These are phyloP conservation scores for Globisporangium nunn DNA, from an alignment of 352 stramenopile species.

Conservation along the genomic window DNA sequence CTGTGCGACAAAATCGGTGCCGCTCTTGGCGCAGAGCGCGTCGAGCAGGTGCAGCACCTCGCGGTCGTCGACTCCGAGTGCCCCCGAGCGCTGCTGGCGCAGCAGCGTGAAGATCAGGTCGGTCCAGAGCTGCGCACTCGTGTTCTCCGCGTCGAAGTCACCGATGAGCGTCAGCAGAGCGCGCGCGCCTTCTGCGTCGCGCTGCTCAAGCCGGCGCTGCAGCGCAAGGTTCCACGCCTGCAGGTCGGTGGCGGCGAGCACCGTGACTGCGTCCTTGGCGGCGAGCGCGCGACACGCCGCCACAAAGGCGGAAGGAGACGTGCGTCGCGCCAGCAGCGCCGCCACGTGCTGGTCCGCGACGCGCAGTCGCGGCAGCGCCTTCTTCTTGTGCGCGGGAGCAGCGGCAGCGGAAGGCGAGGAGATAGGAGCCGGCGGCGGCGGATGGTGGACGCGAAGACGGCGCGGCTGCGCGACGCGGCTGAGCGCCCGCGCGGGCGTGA, in stretches of 20 bases:
- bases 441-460: not conserved
- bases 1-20: slow-evolving; percentile 32
- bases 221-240: slow-evolving; percentile 56
- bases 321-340: slow-evolving; percentile 28
- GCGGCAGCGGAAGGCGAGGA: not conserved
- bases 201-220: slow-evolving; percentile 33
- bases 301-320: slow-evolving; percentile 24
- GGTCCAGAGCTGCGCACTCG: slow-evolving; percentile 51
- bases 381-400: slow-evolving; percentile 6
- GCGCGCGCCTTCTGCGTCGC: slow-evolving; percentile 37
- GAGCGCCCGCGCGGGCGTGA: not conserved
- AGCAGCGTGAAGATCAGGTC: slow-evolving; percentile 72
- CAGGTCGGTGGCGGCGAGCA: slow-evolving; percentile 42
- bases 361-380: slow-evolving; percentile 11
- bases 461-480: not conserved
- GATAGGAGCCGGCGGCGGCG: too few relatives aligned
- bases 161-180: slow-evolving; percentile 47
- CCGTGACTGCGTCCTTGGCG: slow-evolving; percentile 27
- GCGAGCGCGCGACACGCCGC: slow-evolving; percentile 27
- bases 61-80: slow-evolving; percentile 15
- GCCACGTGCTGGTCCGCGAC: slow-evolving; percentile 26
- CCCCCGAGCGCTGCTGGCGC: slow-evolving; percentile 32
- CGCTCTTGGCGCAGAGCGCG: slow-evolving; percentile 25
- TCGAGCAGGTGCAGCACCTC: slow-evolving; percentile 30
- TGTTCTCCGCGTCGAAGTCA: slow-evolving; percentile 35